These are phyloP conservation scores for Geotrichum siamense DNA, from an alignment of 1,139 yeast species.

Conservation along the genomic window DNA sequence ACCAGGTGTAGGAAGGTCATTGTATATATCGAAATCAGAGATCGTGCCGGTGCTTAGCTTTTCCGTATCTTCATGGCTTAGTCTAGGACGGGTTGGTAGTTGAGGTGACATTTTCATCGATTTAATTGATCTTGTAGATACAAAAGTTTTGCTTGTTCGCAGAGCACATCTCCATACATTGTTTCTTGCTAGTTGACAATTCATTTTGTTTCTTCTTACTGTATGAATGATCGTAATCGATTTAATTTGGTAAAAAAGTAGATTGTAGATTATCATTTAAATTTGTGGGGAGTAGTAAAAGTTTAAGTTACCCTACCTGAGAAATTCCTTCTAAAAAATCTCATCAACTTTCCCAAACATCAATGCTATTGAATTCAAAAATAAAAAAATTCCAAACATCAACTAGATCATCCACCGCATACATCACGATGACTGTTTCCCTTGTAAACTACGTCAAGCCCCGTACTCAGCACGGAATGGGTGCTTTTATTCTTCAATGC, in stretches of 20 bases:
- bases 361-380: too few relatives aligned
- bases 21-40: conserved; percentile 32
- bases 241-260: too few relatives aligned
- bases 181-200: too few relatives aligned
- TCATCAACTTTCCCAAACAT: too few relatives aligned
- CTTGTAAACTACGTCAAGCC: conserved; percentile 25
- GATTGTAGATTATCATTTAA: too few relatives aligned
- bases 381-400: conserved; percentile 9
- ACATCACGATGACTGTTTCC: conserved; percentile 24
- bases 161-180: neutral
- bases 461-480: conserved; percentile 65
- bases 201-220: too few relatives aligned
- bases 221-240: too few relatives aligned
- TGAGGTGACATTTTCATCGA: conserved; percentile 16
- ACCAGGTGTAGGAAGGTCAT: conserved; percentile 31
- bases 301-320: too few relatives aligned
- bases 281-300: too few relatives aligned
- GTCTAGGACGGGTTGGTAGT: conserved; percentile 17
- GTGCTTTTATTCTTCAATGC: conserved; percentile 62
- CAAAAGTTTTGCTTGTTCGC: neutral
- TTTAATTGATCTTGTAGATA: conserved; percentile 12
- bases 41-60: conserved; percentile 23
- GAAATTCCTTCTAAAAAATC: too few relatives aligned
- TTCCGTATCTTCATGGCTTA: conserved; percentile 25
- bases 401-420: neutral